phyloP scores from a whole-genome alignment of 768 basidiomycete genomes.

The Coprinellus aureogranulatus region DNA sequence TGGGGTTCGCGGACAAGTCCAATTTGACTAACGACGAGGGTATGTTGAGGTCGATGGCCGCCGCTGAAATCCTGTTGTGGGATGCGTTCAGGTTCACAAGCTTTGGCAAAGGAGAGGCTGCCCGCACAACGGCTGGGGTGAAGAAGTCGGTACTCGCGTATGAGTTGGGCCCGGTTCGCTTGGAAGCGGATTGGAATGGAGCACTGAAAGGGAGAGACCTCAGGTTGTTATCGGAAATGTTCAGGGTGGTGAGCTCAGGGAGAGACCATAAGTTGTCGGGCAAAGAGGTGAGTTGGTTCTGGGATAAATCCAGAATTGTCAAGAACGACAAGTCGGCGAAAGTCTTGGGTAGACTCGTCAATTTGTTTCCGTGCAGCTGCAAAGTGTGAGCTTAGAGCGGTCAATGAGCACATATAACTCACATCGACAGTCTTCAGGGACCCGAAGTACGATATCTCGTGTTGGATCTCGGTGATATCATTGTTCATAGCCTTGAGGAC shows the following conservation, averaged over 20 bases:
- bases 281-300: constrained; percentile 63
- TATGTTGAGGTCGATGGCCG: constrained; percentile 50
- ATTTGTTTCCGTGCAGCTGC: constrained; percentile 75
- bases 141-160: constrained; percentile 57
- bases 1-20: constrained; percentile 66
- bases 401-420: constrained; percentile 25
- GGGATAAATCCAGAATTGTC: constrained; percentile 68
- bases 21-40: constrained; percentile 57
- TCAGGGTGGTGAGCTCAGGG: constrained; percentile 62
- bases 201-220: constrained; percentile 59
- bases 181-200: constrained; percentile 43
- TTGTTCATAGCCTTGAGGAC: constrained; percentile 80
- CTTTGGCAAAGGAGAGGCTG: constrained; percentile 62
- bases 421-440: constrained; percentile 80
- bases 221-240: constrained; percentile 70
- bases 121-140: constrained; percentile 56
- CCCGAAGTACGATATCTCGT: constrained; percentile 81
- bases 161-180: constrained; percentile 24
- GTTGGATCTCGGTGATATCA: constrained; percentile 74
- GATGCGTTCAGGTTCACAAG: constrained; percentile 65
- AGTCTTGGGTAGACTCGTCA: constrained; percentile 57
- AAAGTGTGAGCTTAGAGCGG: constrained; percentile 1
- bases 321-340: constrained; percentile 69
- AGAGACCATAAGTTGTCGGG: constrained; percentile 67
- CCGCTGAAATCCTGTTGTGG: constrained; percentile 60